Conservation (phyloP, 2,329 filamentous ascomycete species). For the Sporothrix luriei region DNA sequence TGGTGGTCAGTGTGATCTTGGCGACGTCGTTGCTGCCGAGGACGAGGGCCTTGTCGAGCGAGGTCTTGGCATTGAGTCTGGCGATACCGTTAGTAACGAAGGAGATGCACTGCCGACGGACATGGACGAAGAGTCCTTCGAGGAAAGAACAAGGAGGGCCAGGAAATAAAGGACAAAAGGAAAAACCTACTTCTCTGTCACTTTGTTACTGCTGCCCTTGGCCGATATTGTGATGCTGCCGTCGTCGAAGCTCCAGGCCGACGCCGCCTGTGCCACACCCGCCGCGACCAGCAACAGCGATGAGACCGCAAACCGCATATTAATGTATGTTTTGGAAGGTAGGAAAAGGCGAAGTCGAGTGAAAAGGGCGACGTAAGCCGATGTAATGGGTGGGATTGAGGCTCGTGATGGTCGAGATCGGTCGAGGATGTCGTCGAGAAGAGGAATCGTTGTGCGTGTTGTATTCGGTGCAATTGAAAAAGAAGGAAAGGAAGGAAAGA, state of each 20-base stretch:
- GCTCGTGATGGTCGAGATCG: background rate
- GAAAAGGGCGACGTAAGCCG: background rate
- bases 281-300: slow-evolving; percentile 52
- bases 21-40: slow-evolving; percentile 72
- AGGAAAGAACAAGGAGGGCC: background rate
- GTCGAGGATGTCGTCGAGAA: background rate
- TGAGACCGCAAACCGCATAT: slow-evolving; percentile 51
- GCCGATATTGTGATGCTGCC: slow-evolving; percentile 65
- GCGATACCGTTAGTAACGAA: background rate
- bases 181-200: slow-evolving; percentile 62
- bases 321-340: slow-evolving; percentile 1
- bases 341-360: background rate
- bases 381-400: background rate
- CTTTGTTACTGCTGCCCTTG: slow-evolving; percentile 63
- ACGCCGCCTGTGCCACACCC: slow-evolving; percentile 55
- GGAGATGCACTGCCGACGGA: background rate
- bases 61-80: slow-evolving; percentile 62
- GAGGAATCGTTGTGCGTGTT: background rate
- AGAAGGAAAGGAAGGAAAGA: background rate
- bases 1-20: slow-evolving; percentile 79
- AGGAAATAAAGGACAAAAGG: background rate
- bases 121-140: no score
- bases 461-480: background rate
- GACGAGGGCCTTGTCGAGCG: slow-evolving; percentile 64
- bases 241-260: slow-evolving; percentile 74